Conservation (phyloP, 768 basidiomycete genomes). For the Termitomyces heimii region DNA sequence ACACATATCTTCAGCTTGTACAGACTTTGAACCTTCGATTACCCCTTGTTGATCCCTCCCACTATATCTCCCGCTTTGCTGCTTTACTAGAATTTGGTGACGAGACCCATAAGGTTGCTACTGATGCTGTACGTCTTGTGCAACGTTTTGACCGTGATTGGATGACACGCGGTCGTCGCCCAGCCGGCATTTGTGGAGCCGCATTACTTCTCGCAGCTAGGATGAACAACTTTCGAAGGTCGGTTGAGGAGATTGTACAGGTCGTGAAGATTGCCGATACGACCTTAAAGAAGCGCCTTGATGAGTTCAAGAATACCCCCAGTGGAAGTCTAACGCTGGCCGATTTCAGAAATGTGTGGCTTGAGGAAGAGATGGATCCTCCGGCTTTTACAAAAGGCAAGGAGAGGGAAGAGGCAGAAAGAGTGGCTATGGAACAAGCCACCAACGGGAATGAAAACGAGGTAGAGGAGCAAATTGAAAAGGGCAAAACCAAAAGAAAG, state of each 20-base stretch:
- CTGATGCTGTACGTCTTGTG: constrained; percentile 90
- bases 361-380: constrained; percentile 89
- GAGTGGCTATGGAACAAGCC: constrained; percentile 28
- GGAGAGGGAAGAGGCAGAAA: constrained; percentile 60
- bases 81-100: constrained; percentile 95
- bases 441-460: constrained; percentile 19
- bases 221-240: constrained; percentile 96
- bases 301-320: constrained; percentile 90
- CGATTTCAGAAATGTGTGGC: constrained; percentile 87
- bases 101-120: constrained; percentile 85
- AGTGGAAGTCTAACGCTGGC: constrained; percentile 81
- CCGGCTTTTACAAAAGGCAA: constrained; percentile 80
- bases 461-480: constrained; percentile 22
- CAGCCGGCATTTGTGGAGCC: constrained; percentile 96
- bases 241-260: constrained; percentile 93
- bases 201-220: constrained; percentile 91
- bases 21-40: constrained; percentile 80
- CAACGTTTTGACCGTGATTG: constrained; percentile 93
- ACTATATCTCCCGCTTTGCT: constrained; percentile 95
- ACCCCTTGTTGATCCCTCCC: constrained; percentile 90
- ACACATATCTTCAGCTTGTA: constrained; percentile 92
- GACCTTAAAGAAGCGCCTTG: constrained; percentile 86
- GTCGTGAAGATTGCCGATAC: constrained; percentile 99
- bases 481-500: constrained; percentile 28
- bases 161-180: constrained; percentile 94